Conservation (phyloP, 345 rosid species). For the Brassica carinata region DNA sequence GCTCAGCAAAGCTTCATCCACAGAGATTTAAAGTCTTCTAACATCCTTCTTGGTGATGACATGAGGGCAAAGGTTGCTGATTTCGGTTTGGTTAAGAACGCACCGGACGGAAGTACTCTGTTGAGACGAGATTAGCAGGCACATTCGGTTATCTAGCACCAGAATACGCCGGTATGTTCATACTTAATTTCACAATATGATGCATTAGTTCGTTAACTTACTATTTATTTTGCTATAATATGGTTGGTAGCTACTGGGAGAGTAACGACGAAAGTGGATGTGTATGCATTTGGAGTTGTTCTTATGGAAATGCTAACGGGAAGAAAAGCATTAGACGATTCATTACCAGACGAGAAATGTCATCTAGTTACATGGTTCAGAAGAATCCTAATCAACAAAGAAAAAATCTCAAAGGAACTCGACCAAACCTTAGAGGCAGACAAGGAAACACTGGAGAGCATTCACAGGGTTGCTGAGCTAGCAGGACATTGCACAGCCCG, state of each 20-base stretch:
- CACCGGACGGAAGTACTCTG: conserved; percentile 83
- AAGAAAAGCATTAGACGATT: conserved; percentile 76
- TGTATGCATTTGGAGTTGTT: conserved; percentile 85
- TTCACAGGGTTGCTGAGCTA: conserved; percentile 69
- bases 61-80: conserved; percentile 97
- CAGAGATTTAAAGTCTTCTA: conserved; percentile 86
- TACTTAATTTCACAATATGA: conserved; percentile 3
- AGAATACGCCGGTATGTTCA: conserved; percentile 81
- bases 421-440: conserved; percentile 60
- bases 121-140: conserved; percentile 92
- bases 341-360: conserved; percentile 65
- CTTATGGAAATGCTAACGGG: conserved; percentile 91
- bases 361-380: conserved; percentile 92
- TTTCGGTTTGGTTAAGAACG: conserved; percentile 86
- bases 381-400: conserved; percentile 60
- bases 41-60: conserved; percentile 87
- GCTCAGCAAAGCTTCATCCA: conserved; percentile 93
- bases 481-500: conserved; percentile 92
- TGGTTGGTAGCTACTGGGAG: conserved; percentile 77
- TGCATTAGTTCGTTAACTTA: neutral
- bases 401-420: conserved; percentile 60
- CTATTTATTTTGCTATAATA: neutral
- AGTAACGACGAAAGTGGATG: conserved; percentile 88
- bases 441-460: conserved; percentile 67
- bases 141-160: conserved; percentile 98